phyloP scores from a whole-genome alignment of 192 early-diverging fungal species.

The Backusella psychrophila region DNA sequence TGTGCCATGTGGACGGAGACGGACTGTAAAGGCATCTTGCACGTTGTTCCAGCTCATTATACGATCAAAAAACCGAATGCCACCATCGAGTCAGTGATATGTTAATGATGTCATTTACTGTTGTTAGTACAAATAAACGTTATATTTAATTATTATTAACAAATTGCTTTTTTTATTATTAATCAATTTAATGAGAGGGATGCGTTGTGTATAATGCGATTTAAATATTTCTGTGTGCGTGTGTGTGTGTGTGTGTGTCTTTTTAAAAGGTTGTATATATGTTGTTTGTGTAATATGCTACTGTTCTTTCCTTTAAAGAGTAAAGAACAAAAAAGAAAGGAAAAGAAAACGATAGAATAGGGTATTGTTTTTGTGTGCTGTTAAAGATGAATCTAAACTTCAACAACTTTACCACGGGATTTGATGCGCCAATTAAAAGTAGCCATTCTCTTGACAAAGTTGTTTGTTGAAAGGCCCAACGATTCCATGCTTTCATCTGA shows the following conservation, averaged over 20 bases:
- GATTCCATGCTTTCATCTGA: background rate
- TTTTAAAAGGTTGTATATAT: background rate
- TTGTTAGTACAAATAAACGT: background rate
- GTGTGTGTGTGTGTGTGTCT: background rate
- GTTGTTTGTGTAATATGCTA: background rate
- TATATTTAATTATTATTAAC: background rate
- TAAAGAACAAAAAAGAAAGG: background rate
- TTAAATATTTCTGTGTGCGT: background rate
- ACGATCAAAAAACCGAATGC: constrained; percentile 11
- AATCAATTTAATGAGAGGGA: background rate
- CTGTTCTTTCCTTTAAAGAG: background rate
- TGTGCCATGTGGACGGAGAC: constrained; percentile 21
- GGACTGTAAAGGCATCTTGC: constrained; percentile 14
- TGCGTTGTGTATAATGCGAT: background rate
- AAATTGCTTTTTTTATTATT: background rate
- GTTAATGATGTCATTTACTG: background rate
- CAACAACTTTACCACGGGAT: background rate
- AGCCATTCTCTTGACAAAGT: constrained; percentile 15
- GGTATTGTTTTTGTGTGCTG: background rate
- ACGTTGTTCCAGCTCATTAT: constrained; percentile 26
- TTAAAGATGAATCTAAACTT: background rate
- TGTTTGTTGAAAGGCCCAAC: background rate
- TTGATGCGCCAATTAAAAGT: constrained; percentile 16
- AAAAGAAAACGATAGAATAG: background rate
- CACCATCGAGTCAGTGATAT: constrained; percentile 18